A percentile compares a stretch with the other conserved stretches of the same genome.
phyloP scores from a whole-genome alignment of 495 filamentous ascomycete species.

The Astrothelium macrocarpum region DNA sequence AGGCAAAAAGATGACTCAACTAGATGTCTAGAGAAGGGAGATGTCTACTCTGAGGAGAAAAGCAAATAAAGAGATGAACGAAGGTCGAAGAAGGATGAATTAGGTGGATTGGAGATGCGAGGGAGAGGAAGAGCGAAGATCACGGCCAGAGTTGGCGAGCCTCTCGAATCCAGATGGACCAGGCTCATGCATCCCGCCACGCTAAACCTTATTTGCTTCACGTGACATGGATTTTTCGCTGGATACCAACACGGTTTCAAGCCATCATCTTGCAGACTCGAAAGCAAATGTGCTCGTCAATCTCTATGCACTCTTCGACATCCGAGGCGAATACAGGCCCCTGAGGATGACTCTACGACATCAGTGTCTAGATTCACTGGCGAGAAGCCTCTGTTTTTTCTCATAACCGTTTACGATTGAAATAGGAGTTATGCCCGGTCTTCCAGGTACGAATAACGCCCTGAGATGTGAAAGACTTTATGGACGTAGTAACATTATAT shows the following conservation, averaged over 20 bases:
- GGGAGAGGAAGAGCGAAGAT: neutral
- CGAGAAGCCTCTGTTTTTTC: conserved; percentile 18
- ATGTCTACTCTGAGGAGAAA: neutral
- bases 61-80: neutral
- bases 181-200: neutral
- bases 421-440: conserved; percentile 63
- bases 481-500: conserved; percentile 11
- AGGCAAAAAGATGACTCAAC: neutral
- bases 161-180: too few relatives aligned
- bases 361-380: conserved; percentile 12
- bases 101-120: neutral
- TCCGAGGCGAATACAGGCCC: neutral
- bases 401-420: conserved; percentile 16
- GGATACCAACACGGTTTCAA: neutral
- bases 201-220: neutral
- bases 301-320: neutral
- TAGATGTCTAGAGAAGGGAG: neutral
- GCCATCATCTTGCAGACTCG: neutral
- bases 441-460: conserved; percentile 55
- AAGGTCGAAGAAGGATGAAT: neutral
- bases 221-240: neutral
- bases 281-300: neutral
- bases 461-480: neutral
- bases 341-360: conserved; percentile 26
- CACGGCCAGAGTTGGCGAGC: neutral